Evolutionary conservation across 257 asterid genomes (phyloP).

Genomic region (Plantago ovata): DNA sequence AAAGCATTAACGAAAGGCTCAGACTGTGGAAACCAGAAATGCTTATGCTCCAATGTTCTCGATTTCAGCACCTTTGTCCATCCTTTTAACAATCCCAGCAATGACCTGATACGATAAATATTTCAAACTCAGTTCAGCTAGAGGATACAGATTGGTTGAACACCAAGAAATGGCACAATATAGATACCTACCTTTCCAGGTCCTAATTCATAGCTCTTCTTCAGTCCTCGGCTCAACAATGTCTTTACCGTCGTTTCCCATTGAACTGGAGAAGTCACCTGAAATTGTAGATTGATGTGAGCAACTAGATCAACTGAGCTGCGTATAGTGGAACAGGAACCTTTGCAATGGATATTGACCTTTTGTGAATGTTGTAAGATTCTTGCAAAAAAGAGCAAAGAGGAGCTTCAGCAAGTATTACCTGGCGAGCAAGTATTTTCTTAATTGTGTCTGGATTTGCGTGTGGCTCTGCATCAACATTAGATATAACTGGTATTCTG

Average conservation of each 20-base stretch:
- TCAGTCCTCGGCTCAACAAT: conserved; percentile 39
- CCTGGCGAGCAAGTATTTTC: conserved; percentile 91
- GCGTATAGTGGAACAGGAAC: too few species aligned
- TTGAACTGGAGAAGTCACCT: conserved; percentile 53
- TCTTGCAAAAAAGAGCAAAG: too few species aligned
- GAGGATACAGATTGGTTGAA: conserved; percentile 3
- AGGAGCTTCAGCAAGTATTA: conserved; percentile 14
- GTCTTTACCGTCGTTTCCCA: conserved; percentile 41
- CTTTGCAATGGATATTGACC: too few species aligned
- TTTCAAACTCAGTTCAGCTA: conserved; percentile 3
- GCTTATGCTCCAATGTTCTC: conserved; percentile 67
- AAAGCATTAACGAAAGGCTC: neutral
- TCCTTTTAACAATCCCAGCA: conserved; percentile 84
- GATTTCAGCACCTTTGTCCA: conserved; percentile 72
- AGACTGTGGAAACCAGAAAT: neutral
- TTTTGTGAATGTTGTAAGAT: too few species aligned
- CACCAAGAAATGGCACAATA: neutral
- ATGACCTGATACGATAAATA: conserved; percentile 57
- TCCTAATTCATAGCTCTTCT: conserved; percentile 69
- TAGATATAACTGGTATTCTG: conserved; percentile 89
- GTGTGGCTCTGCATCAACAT: conserved; percentile 85
- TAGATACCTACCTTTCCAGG: conserved; percentile 65
- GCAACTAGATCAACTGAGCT: neutral
- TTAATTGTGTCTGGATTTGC: conserved; percentile 56
- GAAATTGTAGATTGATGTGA: conserved; percentile 10